Conservation (phyloP, 2,329 filamentous ascomycete species). For the Alternaria sp. region DNA sequence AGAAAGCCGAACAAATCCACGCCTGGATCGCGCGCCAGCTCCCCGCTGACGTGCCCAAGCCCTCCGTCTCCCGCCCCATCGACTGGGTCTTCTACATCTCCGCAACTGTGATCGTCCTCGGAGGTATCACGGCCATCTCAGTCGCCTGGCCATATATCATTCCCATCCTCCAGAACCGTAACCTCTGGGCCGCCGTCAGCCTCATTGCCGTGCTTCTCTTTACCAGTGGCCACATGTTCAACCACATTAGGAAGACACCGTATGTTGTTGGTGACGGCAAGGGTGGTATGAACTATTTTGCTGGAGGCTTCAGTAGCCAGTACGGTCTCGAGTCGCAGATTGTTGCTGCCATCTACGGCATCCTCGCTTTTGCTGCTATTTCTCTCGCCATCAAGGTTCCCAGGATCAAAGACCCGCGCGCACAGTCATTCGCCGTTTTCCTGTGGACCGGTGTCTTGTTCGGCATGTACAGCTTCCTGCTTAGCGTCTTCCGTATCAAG, state of each 20-base stretch:
- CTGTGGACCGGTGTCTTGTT: constrained; percentile 80
- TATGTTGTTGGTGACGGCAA: constrained; percentile 86
- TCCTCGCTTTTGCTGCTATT: constrained; percentile 89
- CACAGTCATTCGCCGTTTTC: constrained; percentile 82
- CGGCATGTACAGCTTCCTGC: constrained; percentile 87
- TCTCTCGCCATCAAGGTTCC: constrained; percentile 91
- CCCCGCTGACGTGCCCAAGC: constrained; percentile 71
- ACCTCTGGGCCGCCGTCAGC: constrained; percentile 90
- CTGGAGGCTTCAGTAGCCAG: constrained; percentile 90
- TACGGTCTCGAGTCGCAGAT: constrained; percentile 96
- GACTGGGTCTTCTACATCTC: constrained; percentile 82
- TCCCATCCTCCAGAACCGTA: constrained; percentile 85
- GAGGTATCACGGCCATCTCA: constrained; percentile 69
- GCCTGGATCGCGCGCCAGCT: constrained; percentile 80
- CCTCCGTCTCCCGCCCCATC: constrained; percentile 79
- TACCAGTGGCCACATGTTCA: constrained; percentile 98
- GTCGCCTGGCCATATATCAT: constrained; percentile 80
- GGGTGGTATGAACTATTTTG: constrained; percentile 89
- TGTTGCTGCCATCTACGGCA: constrained; percentile 81
- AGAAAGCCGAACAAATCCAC: constrained; percentile 78
- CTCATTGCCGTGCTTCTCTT: constrained; percentile 90
- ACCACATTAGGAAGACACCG: constrained; percentile 94
- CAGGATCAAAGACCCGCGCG: constrained; percentile 77
- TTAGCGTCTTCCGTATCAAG: constrained; percentile 93
- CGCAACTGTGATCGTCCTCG: constrained; percentile 72